Percentiles rank a stretch among this genome's conserved stretches.
Evolutionary conservation across 352 stramenopile genomes (phyloP).

Genomic region (Phytophthora brassicae): DNA sequence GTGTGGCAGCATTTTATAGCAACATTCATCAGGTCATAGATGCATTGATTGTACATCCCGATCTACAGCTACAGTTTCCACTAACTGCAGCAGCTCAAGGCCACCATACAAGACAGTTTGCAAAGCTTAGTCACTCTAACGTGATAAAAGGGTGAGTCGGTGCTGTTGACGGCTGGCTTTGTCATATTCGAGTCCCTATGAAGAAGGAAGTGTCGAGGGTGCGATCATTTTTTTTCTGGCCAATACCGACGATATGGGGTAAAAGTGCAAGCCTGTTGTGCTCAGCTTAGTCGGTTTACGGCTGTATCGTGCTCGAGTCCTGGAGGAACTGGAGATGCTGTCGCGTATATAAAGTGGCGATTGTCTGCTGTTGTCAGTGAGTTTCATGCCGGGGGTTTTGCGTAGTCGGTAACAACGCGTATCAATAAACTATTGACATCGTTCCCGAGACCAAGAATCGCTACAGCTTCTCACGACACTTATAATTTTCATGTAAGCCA

Average conservation of each 20-base stretch:
- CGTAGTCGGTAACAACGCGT: neutral
- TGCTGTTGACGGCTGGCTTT: neutral
- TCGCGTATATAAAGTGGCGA: neutral
- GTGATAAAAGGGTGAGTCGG: neutral
- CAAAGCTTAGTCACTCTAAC: neutral
- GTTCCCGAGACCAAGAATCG: neutral
- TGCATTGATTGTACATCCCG: neutral
- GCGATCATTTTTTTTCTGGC: conserved; percentile 1
- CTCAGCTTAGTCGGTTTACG: neutral
- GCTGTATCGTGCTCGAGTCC: neutral
- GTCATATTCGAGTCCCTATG: neutral
- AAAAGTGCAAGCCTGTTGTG: neutral
- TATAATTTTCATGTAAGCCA: conserved; percentile 4
- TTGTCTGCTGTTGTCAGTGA: neutral
- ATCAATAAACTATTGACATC: neutral
- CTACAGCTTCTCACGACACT: neutral
- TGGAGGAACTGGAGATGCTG: neutral
- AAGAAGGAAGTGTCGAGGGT: neutral
- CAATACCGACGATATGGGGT: conserved; percentile 8
- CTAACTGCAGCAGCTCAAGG: neutral
- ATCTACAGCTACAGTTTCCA: neutral
- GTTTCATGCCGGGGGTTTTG: neutral
- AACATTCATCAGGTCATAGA: neutral
- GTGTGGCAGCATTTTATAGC: neutral
- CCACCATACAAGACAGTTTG: neutral